Base-by-base conservation (phyloP, 2,329 filamentous ascomycete genomes). In the Talaromyces sp. region DNA sequence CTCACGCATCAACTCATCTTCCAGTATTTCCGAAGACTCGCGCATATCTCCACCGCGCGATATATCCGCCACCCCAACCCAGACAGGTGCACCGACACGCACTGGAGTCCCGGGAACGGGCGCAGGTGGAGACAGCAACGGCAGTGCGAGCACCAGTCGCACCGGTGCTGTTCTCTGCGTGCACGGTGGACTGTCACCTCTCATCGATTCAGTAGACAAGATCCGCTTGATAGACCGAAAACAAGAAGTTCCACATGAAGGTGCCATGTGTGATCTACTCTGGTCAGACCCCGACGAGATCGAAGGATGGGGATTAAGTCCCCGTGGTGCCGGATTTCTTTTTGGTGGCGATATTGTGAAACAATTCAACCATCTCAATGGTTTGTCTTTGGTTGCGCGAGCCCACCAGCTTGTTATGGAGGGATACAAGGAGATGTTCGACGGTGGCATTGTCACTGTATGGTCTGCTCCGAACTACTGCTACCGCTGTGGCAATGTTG, bases 251-350 rank as follows among this genome's bases (percentile, higher is more conserved):
- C 94, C 94, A 0, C 94, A 99, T 69, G 94, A 99, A 77, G 94
- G 94, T 51, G 91, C 94, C 69, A 99, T 99, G 94, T 99, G 94
- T 75, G 94, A 99, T 73, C 81, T 99, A 1, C 82, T 99, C 2
- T 99, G 94, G 94, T 97, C 91, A 0, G 94, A 99, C 68, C 94
- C 94, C 0, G 94, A 99, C 72, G 94, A 99, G 65, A 96, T 97
- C 58, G 92, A 97, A 69, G 93, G 92, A 54, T 99, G 94, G 94
- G 93, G 92, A 10, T 78, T 97, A 5, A 96, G 90, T 1, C 94
- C 94, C 0, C 90, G 93, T 33, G 94, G 94, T 9, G 94, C 94
- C 0, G 94, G 94, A 1, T 99, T 97, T 77, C 80, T 97, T 11
- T 99, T 99, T 62, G 94, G 94, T 47, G 87, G 90, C 3, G 92